A percentile compares a stretch with the other conserved stretches of the same genome.
Evolutionary conservation across 352 stramenopile species (phyloP).

Genomic region (Pythium sp.): DNA sequence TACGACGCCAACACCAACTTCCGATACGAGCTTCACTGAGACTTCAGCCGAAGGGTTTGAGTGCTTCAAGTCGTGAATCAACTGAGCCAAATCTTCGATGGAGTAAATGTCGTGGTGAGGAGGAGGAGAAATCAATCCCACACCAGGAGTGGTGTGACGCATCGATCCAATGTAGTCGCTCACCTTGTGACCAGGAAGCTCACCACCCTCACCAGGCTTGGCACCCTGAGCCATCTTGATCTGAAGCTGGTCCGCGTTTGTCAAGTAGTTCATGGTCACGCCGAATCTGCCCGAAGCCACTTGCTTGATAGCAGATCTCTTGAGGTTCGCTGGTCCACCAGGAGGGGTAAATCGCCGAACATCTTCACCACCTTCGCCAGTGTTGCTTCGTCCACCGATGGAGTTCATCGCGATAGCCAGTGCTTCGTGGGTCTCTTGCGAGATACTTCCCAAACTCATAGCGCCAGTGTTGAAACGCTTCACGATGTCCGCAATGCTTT

Average conservation of each 20-base stretch:
- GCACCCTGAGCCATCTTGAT: constrained; percentile 98
- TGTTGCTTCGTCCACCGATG: constrained; percentile 94
- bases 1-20: constrained; percentile 95
- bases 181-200: constrained; percentile 96
- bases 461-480: constrained; percentile 96
- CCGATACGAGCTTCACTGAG: constrained; percentile 95
- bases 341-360: constrained; percentile 61
- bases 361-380: constrained; percentile 95
- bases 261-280: constrained; percentile 96
- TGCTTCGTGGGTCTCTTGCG: constrained; percentile 94
- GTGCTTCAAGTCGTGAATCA: constrained; percentile 98
- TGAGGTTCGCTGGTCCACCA: constrained; percentile 42
- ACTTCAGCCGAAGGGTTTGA: constrained; percentile 92
- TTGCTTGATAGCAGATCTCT: constrained; percentile 94
- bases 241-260: constrained; percentile 96
- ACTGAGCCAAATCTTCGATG: constrained; percentile 96
- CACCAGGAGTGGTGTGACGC: constrained; percentile 94
- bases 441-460: constrained; percentile 96
- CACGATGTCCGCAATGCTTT: constrained; percentile 91
- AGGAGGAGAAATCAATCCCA: constrained; percentile 95
- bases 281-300: constrained; percentile 95
- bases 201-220: constrained; percentile 95
- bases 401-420: constrained; percentile 95
- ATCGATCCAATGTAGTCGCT: constrained; percentile 95
- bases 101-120: constrained; percentile 99